Base-by-base conservation (phyloP, 2,329 filamentous ascomycete species). In the Trichoderma sp. region DNA sequence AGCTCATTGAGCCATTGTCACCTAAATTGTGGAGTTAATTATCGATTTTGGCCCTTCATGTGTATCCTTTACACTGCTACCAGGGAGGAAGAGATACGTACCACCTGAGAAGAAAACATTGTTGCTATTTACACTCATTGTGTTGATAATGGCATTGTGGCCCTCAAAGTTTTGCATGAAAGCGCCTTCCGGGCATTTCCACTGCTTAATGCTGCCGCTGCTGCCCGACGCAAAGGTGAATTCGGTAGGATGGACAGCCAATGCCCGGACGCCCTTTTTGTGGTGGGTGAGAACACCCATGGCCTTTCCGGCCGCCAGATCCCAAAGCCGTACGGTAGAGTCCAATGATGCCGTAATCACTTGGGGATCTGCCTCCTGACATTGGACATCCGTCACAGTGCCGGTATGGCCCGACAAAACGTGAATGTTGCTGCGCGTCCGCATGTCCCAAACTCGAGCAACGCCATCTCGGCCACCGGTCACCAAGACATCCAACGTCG, bases 131-230 rank as follows among this genome's bases (percentile, higher is more conserved):
- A 96, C 94, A 55, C 93, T 88, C 57, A 99, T 83, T 0, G 94
- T 94, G 81, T 99, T 99, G 83, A 99, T 95, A 78, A 99, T 96
- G 70, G 93, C 89, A 76, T 97, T 97, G 77, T 98, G 95, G 5
- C 95, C 95, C 55, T 97, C 93, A 76, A 98, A 98, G 78, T 98
- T 98, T 80, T 97, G 94, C 96, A 99, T 99, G 78, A 99, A 98
- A 19, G 93, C 93, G 47, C 95, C 96, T 78, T 97, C 94, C 1
- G 96, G 96, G 74, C 94, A 98, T 80, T 98, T 97, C 95, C 96
- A 99, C 82, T 99, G 96, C 84, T 99, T 99, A 82, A 99, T 97
- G 78, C 92, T 94, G 29, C 92, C 92, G 0, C 95, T 94, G 76
- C 93, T 97, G 55, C 92, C 96, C 70, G 89, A 94, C 5, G 96